Evolutionary conservation across 106 monocot genomes (phyloP).

Genomic region (Hemerocallis citrina): DNA sequence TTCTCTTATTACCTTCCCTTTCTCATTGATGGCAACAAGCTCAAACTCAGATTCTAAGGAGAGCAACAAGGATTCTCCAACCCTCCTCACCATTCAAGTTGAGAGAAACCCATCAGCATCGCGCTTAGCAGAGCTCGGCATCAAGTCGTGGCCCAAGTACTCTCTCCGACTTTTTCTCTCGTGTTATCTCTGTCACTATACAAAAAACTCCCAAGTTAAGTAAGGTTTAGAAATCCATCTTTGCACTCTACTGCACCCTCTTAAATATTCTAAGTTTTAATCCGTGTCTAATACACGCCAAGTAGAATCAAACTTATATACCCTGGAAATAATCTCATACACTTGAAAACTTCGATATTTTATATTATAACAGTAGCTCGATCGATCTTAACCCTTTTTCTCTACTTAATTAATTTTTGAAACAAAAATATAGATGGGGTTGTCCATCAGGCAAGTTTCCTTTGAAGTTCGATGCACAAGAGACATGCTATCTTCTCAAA

Average conservation of each 20-base stretch:
- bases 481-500: conserved; percentile 58
- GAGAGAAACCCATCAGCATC: conserved; percentile 49
- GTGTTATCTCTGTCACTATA: not conserved
- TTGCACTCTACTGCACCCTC: not conserved
- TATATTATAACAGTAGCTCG: too few relatives aligned
- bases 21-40: conserved; percentile 29
- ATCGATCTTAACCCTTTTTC: not conserved
- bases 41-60: conserved; percentile 27
- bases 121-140: conserved; percentile 39
- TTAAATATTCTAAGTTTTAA: too few relatives aligned
- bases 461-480: conserved; percentile 58
- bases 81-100: conserved; percentile 31
- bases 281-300: not conserved
- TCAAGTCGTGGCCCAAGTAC: conserved; percentile 84
- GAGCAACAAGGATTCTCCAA: conserved; percentile 9
- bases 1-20: not conserved
- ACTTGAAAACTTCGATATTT: too few relatives aligned
- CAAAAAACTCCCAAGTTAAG: not conserved
- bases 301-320: not conserved
- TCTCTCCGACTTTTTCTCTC: conserved; percentile 1
- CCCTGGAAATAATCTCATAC: not conserved
- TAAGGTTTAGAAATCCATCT: not conserved
- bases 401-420: not conserved
- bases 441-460: conserved; percentile 53
- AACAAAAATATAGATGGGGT: conserved; percentile 32